Base-by-base conservation (phyloP, 106 monocot genomes). In the Posidonia australis region DNA sequence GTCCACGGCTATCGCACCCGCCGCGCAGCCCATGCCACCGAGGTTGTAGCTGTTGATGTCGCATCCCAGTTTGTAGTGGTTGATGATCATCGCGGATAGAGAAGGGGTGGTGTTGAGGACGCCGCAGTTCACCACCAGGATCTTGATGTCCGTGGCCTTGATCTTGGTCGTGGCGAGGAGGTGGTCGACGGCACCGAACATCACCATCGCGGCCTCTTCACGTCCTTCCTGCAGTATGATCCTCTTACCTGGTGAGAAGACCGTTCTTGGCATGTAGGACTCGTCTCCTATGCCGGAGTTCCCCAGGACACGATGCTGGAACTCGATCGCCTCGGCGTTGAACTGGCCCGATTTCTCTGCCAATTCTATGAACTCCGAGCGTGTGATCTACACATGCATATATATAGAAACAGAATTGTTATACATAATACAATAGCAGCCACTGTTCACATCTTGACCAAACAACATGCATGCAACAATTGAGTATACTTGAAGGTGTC, bases 201-300 rank as follows among this genome's bases (percentile, higher is more conserved):
- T 65, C 63, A 65, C 64, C 20, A 51, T 24, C 10, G 71, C 45
- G 12, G 71, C 71, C 52, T 71, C 71, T 22, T 47, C 49, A n/a
- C 71, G 60, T 9, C 51, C 60, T 19, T 62, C 62, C 18, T 51
- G 61, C 24, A 71, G 71, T 0, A 44, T 21, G 13, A 48, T 17
- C 27, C 32, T 21, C 16, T 43, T 43, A 5, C 16, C 49, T 11
- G 71, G 61, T 0, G 30, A 41, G 61, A 71, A 61, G 16, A 65
- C 53, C 6, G 53, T 42, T 18, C 72, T 63, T 14, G 64, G 72
- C 55, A 72, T 63, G 54, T 56, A 64, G 16, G 72, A 72, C 54
- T 64, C 72, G 72, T 72, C 64, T 19, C 72, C 72, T 30, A 72
- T 72, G 44, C 72, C 72, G 41, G 72, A 72, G 9, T 24, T 27